Base-by-base conservation (phyloP, 2,329 filamentous ascomycete species). In the Plenodomus tracheiphilus region DNA sequence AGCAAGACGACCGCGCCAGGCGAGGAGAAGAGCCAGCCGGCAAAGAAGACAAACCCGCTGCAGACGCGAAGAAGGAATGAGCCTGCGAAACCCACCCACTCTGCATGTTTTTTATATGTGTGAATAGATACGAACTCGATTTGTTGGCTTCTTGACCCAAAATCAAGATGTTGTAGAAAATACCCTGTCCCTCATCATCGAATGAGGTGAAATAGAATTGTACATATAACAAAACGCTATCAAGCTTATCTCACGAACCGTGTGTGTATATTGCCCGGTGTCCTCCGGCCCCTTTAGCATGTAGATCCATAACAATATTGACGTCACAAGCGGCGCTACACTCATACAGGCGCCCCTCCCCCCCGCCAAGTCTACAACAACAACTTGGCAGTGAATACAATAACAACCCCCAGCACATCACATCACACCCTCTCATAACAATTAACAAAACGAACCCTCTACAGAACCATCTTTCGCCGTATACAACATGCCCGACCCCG, bases 1-100 rank as follows among this genome's bases (percentile, higher is more conserved):
- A 71, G 51, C 68, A 71, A 49, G 68, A 71, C 37, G 50, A 64
- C 17, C 58, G 68, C 13, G 62, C 64, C 1, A 43, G 50, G 43
- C 59, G 57, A 41, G 59, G 55, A 37, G 58, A 64, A 21, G 59
- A 59, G 28, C 48, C 54, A 1, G 49, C 46, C n/a, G 47, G 46
- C n/a, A 64, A 64, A 41, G 53, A 54, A 3, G 61, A 61, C 19
- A 51, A 56, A 42, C 42, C 49, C 16, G 46, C 41, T 10, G 47
- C 50, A 16, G 43, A 28, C 10, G 21, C 47, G 15, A 55, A 55
- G 44, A 61, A 59, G 49, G 52, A 59, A 36, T 53, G 41, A 47
- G 39, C 15, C 4, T 18, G 16, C 18, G 15, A 21, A 25, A n/a
- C 37, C 25, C 37, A 39, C 20, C 19, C 2, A 37, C 22, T 52